A percentile compares a stretch with the other conserved stretches of the same genome.
phyloP scores from a whole-genome alignment of 495 filamentous ascomycete genomes.

The Podospora fimiseda region DNA sequence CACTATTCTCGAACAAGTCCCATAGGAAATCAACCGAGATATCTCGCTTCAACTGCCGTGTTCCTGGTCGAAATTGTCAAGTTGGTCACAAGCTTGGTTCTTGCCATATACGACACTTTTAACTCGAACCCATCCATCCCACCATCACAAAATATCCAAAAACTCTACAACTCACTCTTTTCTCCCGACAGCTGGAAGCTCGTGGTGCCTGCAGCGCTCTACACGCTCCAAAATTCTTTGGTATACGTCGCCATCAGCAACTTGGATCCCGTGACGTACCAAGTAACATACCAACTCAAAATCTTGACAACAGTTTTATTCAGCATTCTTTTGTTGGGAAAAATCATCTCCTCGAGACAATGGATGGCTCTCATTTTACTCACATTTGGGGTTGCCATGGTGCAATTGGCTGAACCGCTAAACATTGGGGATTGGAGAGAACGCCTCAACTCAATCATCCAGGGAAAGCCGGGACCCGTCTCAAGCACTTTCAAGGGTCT shows the following conservation, averaged over 20 bases:
- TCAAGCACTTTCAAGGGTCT: slow-evolving; percentile 50
- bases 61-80: slow-evolving; percentile 68
- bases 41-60: slow-evolving; percentile 67
- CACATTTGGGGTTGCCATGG: slow-evolving; percentile 55
- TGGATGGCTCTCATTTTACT: slow-evolving; percentile 59
- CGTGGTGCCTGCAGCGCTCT: slow-evolving; percentile 61
- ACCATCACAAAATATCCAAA: slow-evolving; percentile 50
- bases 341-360: slow-evolving; percentile 50
- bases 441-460: slow-evolving; percentile 37
- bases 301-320: slow-evolving; percentile 63
- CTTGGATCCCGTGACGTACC: slow-evolving; percentile 62
- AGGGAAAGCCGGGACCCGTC: slow-evolving; percentile 2
- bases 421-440: slow-evolving; percentile 43
- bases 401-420: slow-evolving; percentile 47
- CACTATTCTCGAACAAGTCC: slow-evolving; percentile 67
- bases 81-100: slow-evolving; percentile 54
- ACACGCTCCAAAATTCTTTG: slow-evolving; percentile 63
- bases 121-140: slow-evolving; percentile 52
- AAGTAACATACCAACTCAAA: slow-evolving; percentile 68
- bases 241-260: slow-evolving; percentile 68
- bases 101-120: slow-evolving; percentile 33
- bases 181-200: slow-evolving; percentile 70
- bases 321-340: slow-evolving; percentile 52
- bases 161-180: slow-evolving; percentile 53
- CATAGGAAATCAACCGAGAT: slow-evolving; percentile 55